Evolutionary conservation across 805 yeast species (phyloP), one percentile per base, ranked within the genome.

Genomic region (Torulaspora quercuum): DNA sequence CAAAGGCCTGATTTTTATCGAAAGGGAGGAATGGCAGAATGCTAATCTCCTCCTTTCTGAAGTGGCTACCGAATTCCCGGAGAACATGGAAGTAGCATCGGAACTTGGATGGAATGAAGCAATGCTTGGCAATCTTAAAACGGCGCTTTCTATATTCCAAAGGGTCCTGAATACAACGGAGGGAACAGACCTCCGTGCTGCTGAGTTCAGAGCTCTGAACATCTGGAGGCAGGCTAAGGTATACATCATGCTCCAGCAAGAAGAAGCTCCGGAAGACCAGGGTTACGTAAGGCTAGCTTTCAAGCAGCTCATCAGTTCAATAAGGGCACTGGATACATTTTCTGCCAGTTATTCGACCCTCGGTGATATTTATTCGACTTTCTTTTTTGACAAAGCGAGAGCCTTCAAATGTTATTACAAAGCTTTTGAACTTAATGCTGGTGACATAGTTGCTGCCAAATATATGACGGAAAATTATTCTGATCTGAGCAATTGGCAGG

Each of bases 401-500:
- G 95, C 97, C 0, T 78, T 79, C 36, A 87, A 86, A 55, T 88
- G 96, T 58, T 90, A 81, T 57, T 78, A 81, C 56, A 85, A 80
- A 52, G 96, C 97, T 0, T 84, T 90, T 55, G 97, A 90, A 52
- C 63, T 90, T 19, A 92, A 88, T 58, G 72, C 80, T 0, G 75
- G 81, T 9, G 94, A 92, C 53, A 63, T 82, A 6, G 64, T 61
- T 1, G 85, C 98, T 1, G 95, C 95, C 0, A 70, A 72, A 48
- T 74, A 75, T 42, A 69, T 92, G 39, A 85, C 86, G 4, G 70
- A 73, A 16, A 79, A 77, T n/a, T 80, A 87, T 49, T 70, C 95
- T 2, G 63, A 65, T 3, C 65, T 68, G 10, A 65, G 73, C 27
- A 92, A 89, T 44, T 92, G 98, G 98, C 82, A 75, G 10, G 69